Base-by-base conservation (phyloP, 768 basidiomycete genomes). In the Ephemerocybe angulata region DNA sequence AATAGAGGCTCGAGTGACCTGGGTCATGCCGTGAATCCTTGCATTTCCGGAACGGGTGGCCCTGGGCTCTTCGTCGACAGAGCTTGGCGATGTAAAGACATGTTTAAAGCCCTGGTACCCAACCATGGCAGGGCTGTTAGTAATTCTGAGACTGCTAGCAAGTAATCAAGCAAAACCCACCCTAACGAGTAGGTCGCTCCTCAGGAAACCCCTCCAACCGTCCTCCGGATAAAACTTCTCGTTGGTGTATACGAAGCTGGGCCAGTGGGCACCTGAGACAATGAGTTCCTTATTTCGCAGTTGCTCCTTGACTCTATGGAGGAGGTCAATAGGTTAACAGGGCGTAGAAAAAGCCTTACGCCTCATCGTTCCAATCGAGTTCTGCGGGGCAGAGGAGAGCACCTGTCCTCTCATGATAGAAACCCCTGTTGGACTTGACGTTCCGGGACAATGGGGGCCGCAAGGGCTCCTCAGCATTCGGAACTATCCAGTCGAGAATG, bases 361-460 rank as follows among this genome's bases (percentile, higher is more conserved):
- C 49, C 3, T 19, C 13, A 50, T 65, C 50, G 12, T 43, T 30
- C 65, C 63, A 65, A 25, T 65, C 60, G 1, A 66, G 27, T 6
- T 56, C 60, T 22, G 52, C 62, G 15, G 64, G 64, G 44, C 59
- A 65, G 21, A 66, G 58, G 0, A 66, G 42, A 27, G 53, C 22
- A 2, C 65, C 62, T 4, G 61, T 66, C 25, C 27, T 28, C 15
- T 63, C 42, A 31, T 66, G 62, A 28, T 63, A 30, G 52, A 57
- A 63, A 3, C 62, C 59, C 0, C 50, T 44, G 25, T 59, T 54
- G 1, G 37, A 17, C 40, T 62, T 64, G 21, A 58, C 44, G 25
- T 62, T 65, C 22, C 60, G 35, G 2, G 54, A 22, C 22, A 60
- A 48, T 27, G 37, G 55, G 12, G 60, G 60, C 41, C 52, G 22